These are phyloP conservation scores for Aspergillus nomiae DNA, from an alignment of 2,329 filamentous ascomycete species.

Conservation along the genomic window DNA sequence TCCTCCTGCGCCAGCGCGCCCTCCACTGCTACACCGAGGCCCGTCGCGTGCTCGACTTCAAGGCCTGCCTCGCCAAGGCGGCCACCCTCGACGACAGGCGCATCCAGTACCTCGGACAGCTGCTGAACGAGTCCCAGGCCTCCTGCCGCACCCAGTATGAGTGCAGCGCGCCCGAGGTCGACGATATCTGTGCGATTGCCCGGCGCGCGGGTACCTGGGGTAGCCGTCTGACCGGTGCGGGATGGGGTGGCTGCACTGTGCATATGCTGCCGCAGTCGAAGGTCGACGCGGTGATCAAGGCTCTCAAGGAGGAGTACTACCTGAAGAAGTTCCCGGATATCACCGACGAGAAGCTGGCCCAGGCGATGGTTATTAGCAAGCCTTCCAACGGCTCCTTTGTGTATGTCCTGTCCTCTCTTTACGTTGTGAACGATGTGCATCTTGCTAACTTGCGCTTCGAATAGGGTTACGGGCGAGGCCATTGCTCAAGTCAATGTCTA, in stretches of 20 bases:
- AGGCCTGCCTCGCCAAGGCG: constrained; percentile 65
- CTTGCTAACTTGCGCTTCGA: constrained; percentile 17
- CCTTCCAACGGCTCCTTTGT: constrained; percentile 57
- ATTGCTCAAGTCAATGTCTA: constrained; percentile 36
- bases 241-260: constrained; percentile 95
- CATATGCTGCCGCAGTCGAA: constrained; percentile 86
- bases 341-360: constrained; percentile 70
- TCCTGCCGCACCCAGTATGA: constrained; percentile 87
- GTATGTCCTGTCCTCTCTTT: constrained; percentile 30
- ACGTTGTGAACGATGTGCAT: neutral
- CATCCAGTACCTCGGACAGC: constrained; percentile 70
- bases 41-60: constrained; percentile 80
- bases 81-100: constrained; percentile 65
- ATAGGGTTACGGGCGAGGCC: constrained; percentile 40
- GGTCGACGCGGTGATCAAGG: constrained; percentile 74
- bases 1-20: constrained; percentile 84
- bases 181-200: constrained; percentile 81
- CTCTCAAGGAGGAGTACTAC: constrained; percentile 83
- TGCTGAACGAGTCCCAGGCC: constrained; percentile 87
- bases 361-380: constrained; percentile 85
- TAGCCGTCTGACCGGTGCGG: constrained; percentile 84
- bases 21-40: constrained; percentile 92
- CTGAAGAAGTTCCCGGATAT: constrained; percentile 67
- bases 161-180: constrained; percentile 90
- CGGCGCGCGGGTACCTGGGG: constrained; percentile 78